Base-by-base conservation (phyloP, 73 alveolate species). In the Paramecium caudatum region DNA sequence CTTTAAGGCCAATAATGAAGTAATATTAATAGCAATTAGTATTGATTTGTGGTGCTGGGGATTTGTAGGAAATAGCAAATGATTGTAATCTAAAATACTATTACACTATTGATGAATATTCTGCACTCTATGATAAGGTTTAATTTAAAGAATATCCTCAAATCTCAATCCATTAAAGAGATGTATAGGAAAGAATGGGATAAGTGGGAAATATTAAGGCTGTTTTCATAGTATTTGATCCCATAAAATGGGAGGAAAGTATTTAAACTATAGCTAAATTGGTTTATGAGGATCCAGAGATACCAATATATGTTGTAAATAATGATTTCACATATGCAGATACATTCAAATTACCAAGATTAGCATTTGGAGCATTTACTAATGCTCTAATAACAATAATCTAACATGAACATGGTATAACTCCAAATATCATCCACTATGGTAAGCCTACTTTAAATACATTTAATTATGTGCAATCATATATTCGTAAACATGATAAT, bases 391-490 rank as follows among this genome's bases (percentile, higher is more conserved):
- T 90, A 15, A 17, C 34, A 19, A 55, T 91, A n/a, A 46, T 91
- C 74, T 65, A 86, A 25, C 43, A 36, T 19, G 43, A 45, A 7
- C 91, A 87, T 62, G 87, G 91, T 34, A 30, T 65, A 30, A 63
- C 84, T 6, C 83, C 91, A 37, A 92, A 93, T 39, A 78, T 74
- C 21, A 90, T 30, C 7, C 37, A 86, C 45, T 95, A 90, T 70
- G 98, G 98, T 4, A 95, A 95, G 69, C 98, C 98, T 5, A 47
- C 90, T 27, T 15, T 27, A 0, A 81, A 50, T 46, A 95, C 98
- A 6, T 95, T 36, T 47, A 93, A 93, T 5, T 95, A 91, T 88
- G 95, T 93, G 10, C 87, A 94, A 82, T 50, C 45, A 1, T 55
- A 63, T 12, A 33, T 93, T 0, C 55, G 62, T 34, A 23, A 70